Conservation (phyloP, 495 filamentous ascomycete species). For the Xylaria nigripes region DNA sequence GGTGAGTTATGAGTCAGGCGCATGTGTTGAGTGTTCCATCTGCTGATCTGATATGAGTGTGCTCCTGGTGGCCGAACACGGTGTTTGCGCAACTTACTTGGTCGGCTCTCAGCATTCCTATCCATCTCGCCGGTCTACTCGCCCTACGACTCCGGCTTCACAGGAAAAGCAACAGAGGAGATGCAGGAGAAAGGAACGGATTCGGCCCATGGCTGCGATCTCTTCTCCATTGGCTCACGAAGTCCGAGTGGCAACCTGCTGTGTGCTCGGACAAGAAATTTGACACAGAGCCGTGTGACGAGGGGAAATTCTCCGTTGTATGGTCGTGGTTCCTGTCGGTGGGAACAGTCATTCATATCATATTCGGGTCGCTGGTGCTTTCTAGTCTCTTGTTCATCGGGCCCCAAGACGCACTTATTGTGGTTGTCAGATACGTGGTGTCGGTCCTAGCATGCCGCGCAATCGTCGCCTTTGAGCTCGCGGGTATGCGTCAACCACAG, state of each 20-base stretch:
- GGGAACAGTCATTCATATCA: conserved; percentile 12
- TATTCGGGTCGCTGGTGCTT: conserved; percentile 25
- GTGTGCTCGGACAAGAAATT: conserved; percentile 4
- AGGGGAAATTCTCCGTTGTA: conserved; percentile 8
- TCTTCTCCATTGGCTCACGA: background rate
- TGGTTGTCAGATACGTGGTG: conserved; percentile 14
- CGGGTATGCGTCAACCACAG: conserved; percentile 2
- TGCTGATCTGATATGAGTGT: conserved; percentile 5
- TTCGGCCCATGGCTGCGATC: background rate
- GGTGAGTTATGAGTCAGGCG: background rate
- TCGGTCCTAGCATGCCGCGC: conserved; percentile 21
- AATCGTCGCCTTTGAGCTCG: conserved; percentile 18
- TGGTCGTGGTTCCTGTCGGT: conserved; percentile 14
- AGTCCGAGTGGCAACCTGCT: conserved; percentile 5
- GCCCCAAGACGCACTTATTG: conserved; percentile 13
- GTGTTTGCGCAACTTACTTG: conserved; percentile 10
- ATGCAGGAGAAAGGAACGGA: background rate
- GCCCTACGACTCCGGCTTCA: conserved; percentile 11
- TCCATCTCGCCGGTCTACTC: conserved; percentile 11
- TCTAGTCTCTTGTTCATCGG: conserved; percentile 25
- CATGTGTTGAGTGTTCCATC: background rate
- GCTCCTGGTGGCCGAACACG: conserved; percentile 6
- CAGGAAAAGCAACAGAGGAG: background rate
- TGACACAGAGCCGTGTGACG: conserved; percentile 7
- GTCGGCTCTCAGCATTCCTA: conserved; percentile 13